A percentile compares a stretch with the other conserved stretches of the same genome.
Conservation (phyloP, 495 filamentous ascomycete species). For the Hypoxylon rickii region DNA sequence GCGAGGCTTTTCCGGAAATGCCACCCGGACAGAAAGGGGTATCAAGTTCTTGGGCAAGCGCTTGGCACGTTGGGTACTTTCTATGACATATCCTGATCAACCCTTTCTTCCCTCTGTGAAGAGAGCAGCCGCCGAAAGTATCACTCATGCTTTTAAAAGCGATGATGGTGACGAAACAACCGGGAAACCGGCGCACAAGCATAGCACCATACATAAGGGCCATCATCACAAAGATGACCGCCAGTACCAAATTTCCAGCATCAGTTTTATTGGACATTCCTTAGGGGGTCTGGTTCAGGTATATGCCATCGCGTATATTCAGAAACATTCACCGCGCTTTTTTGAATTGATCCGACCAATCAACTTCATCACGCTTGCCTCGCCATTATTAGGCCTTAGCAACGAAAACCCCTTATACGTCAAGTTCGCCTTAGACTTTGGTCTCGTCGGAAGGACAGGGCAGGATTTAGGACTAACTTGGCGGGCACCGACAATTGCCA, state of each 20-base stretch:
- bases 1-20: constrained; percentile 88
- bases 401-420: constrained; percentile 98
- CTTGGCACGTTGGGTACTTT: constrained; percentile 85
- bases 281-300: constrained; percentile 90
- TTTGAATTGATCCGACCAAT: constrained; percentile 85
- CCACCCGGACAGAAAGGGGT: constrained; percentile 84
- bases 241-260: constrained; percentile 86
- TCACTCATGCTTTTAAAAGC: constrained; percentile 40
- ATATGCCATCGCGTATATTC: constrained; percentile 96
- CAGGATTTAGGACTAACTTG: constrained; percentile 94
- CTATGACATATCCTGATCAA: constrained; percentile 91
- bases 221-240: constrained; percentile 49
- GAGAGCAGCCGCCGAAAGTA: constrained; percentile 52
- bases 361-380: constrained; percentile 91
- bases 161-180: constrained; percentile 31
- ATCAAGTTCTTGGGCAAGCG: constrained; percentile 97
- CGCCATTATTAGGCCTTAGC: constrained; percentile 89
- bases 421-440: constrained; percentile 94
- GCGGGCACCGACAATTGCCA: constrained; percentile 80
- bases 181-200: constrained; percentile 50
- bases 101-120: constrained; percentile 72
- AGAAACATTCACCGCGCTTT: constrained; percentile 91
- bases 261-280: constrained; percentile 94
- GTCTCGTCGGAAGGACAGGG: constrained; percentile 90
- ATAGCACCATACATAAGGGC: constrained; percentile 57